Percentiles rank a stretch among this genome's conserved stretches.
phyloP scores from a whole-genome alignment of 768 basidiomycete species.

The Agaricus blazei region DNA sequence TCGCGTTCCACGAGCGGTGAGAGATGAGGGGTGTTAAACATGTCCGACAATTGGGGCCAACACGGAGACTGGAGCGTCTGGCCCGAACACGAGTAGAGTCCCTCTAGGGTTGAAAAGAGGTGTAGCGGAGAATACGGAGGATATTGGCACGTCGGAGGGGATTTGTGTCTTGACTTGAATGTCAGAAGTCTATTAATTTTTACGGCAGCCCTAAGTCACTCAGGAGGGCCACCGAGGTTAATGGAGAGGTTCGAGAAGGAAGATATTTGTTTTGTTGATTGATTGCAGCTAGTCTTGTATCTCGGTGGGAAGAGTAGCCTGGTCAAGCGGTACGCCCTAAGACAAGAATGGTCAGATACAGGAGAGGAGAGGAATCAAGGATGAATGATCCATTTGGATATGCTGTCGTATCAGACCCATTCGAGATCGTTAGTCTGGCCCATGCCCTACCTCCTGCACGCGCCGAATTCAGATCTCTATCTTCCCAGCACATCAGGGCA shows the following conservation, averaged over 20 bases:
- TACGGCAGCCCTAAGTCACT: conserved; percentile 34
- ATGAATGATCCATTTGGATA: conserved; percentile 66
- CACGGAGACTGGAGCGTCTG: conserved; percentile 39
- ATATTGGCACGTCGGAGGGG: conserved; percentile 34
- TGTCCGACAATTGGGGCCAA: conserved; percentile 41
- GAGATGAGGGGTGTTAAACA: conserved; percentile 39
- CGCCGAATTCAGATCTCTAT: conserved; percentile 51
- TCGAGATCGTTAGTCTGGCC: conserved; percentile 34
- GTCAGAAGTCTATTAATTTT: conserved; percentile 27
- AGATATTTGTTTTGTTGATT: conserved; percentile 25
- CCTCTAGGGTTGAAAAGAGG: conserved; percentile 68
- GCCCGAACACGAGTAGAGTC: conserved; percentile 62
- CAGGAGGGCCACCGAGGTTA: conserved; percentile 26
- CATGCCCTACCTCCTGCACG: conserved; percentile 76
- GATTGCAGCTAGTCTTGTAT: conserved; percentile 26
- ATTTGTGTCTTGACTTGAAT: conserved; percentile 32
- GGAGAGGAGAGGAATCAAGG: conserved; percentile 44
- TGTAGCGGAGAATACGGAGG: conserved; percentile 58
- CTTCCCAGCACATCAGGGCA: conserved; percentile 60
- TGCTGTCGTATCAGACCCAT: conserved; percentile 48
- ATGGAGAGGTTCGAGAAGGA: conserved; percentile 21
- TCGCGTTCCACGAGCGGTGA: conserved; percentile 12
- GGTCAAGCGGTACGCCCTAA: conserved; percentile 11
- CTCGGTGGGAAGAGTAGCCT: conserved; percentile 18
- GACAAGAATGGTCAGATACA: not conserved